These are phyloP conservation scores for Geosmithia flava DNA, from an alignment of 2,329 filamentous ascomycete species.

Conservation along the genomic window DNA sequence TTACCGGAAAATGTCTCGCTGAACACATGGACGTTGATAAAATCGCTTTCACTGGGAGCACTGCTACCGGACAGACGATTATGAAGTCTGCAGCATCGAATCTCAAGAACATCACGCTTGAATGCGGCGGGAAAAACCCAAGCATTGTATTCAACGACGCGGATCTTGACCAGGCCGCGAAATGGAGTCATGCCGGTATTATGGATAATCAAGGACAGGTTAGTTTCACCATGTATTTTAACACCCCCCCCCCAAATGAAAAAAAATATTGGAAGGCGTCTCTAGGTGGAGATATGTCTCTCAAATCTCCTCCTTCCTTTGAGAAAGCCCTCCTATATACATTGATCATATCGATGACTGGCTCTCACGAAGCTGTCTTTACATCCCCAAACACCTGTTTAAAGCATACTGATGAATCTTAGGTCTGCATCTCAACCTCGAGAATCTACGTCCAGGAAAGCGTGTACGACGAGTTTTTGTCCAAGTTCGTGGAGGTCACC, in stretches of 20 bases:
- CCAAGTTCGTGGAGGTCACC: slow-evolving; percentile 41
- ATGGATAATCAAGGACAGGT: slow-evolving; percentile 47
- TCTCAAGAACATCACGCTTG: slow-evolving; percentile 30
- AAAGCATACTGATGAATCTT: too few relatives aligned
- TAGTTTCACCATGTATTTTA: not conserved
- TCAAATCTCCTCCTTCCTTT: too few relatives aligned
- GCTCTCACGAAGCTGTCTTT: too few relatives aligned
- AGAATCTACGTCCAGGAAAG: slow-evolving; percentile 44
- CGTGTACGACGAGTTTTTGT: slow-evolving; percentile 47
- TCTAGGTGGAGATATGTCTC: too few relatives aligned
- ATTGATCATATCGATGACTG: too few relatives aligned
- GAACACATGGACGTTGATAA: slow-evolving; percentile 25
- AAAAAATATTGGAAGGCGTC: too few relatives aligned
- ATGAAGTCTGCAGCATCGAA: slow-evolving; percentile 39
- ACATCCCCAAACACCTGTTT: too few relatives aligned
- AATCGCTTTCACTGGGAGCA: slow-evolving; percentile 59
- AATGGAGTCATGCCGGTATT: slow-evolving; percentile 24
- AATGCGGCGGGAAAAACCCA: slow-evolving; percentile 31
- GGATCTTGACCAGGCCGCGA: slow-evolving; percentile 49
- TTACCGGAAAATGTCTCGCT: slow-evolving; percentile 1
- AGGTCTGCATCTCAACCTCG: slow-evolving; percentile 25
- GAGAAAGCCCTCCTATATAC: not conserved
- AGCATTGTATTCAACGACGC: slow-evolving; percentile 46
- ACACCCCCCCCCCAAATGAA: too few relatives aligned
- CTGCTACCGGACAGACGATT: slow-evolving; percentile 52